Evolutionary conservation across 139 green algal genomes (phyloP).

Genomic region (Closterium sp.): DNA sequence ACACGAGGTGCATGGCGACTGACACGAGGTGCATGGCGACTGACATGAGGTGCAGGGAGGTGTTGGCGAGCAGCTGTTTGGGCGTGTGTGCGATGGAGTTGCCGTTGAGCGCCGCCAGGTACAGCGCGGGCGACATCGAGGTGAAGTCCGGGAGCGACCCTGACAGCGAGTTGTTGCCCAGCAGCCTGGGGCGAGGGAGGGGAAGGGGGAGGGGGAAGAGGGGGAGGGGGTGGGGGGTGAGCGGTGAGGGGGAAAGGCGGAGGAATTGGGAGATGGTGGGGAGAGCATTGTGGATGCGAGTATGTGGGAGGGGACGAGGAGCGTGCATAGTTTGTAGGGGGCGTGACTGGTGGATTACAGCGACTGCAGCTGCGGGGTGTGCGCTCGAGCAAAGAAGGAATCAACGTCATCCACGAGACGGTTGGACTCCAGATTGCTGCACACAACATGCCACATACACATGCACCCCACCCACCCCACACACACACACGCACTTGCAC

Average conservation of each 20-base stretch:
- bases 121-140: not conserved
- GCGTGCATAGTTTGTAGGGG: no score
- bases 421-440: not conserved
- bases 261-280: no score
- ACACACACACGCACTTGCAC: not conserved
- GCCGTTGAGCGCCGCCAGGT: not conserved
- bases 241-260: no score
- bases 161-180: not conserved
- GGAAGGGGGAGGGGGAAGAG: no score
- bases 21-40: not conserved
- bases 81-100: not conserved
- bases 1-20: not conserved
- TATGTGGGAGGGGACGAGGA: no score
- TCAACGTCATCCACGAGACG: not conserved
- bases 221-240: no score
- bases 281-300: not conserved
- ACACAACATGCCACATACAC: not conserved
- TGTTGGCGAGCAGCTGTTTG: not conserved
- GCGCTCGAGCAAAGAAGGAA: not conserved
- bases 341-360: not conserved
- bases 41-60: not conserved
- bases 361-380: not conserved
- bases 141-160: not conserved
- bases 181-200: no score
- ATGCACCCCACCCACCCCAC: not conserved